Conservation (phyloP, 495 filamentous ascomycete species). For the Hyphodiscus hymeniophilus region DNA sequence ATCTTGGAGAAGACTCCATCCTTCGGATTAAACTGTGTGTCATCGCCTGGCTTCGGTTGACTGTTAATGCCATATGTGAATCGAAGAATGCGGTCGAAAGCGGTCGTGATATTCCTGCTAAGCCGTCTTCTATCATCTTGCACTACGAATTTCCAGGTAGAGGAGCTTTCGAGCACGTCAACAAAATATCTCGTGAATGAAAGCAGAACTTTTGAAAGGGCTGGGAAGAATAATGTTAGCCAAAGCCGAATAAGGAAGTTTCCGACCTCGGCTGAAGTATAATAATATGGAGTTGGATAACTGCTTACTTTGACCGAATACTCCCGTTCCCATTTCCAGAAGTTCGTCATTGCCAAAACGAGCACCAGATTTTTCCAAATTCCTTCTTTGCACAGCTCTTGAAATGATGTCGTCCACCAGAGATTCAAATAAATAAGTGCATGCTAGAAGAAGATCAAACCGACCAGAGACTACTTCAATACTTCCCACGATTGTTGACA, state of each 20-base stretch:
- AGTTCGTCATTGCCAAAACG: slow-evolving; percentile 40
- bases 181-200: slow-evolving; percentile 64
- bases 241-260: no score
- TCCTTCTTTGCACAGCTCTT: slow-evolving; percentile 63
- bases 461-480: slow-evolving; percentile 67
- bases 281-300: no score
- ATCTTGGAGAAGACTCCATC: not conserved
- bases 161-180: slow-evolving; percentile 74
- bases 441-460: slow-evolving; percentile 68
- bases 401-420: slow-evolving; percentile 68
- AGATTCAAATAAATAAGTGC: slow-evolving; percentile 61
- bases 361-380: slow-evolving; percentile 39
- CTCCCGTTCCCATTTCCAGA: slow-evolving; percentile 57
- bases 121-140: slow-evolving; percentile 53
- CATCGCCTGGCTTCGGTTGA: slow-evolving; percentile 29
- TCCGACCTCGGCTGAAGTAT: no score
- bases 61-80: slow-evolving; percentile 64
- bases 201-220: slow-evolving; percentile 62
- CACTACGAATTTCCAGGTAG: slow-evolving; percentile 71
- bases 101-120: slow-evolving; percentile 46
- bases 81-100: slow-evolving; percentile 62
- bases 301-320: slow-evolving; percentile 71
- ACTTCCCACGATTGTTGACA: slow-evolving; percentile 64
- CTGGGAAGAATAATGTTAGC: no score
- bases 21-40: not conserved